These are phyloP conservation scores for Chaetomidium leptoderma DNA, from an alignment of 495 filamentous ascomycete genomes.

Conservation along the genomic window DNA sequence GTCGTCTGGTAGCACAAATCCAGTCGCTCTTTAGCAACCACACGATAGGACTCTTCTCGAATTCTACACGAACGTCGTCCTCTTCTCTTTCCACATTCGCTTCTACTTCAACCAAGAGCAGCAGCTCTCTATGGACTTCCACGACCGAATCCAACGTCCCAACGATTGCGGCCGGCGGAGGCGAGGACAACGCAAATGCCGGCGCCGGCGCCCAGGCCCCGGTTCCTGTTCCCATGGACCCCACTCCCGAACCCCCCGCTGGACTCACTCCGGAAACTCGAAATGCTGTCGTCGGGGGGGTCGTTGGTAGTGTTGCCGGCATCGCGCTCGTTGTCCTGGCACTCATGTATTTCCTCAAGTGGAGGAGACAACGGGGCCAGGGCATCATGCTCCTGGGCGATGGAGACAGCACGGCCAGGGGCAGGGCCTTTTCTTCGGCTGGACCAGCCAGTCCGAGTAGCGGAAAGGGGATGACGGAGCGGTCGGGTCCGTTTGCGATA, in stretches of 20 bases:
- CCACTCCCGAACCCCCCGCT: constrained; percentile 11
- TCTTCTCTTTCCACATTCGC: constrained; percentile 25
- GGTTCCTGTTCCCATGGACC: neutral
- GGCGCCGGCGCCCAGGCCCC: constrained; percentile 7
- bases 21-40: constrained; percentile 41
- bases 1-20: constrained; percentile 30
- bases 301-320: constrained; percentile 63
- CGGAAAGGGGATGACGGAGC: constrained; percentile 43
- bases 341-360: constrained; percentile 52
- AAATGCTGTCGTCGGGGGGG: constrained; percentile 56
- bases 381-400: constrained; percentile 33
- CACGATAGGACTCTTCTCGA: constrained; percentile 28
- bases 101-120: constrained; percentile 21
- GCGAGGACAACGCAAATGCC: constrained; percentile 5
- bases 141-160: constrained; percentile 6
- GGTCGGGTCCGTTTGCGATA: constrained; percentile 52
- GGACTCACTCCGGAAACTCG: constrained; percentile 32
- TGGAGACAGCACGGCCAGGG: constrained; percentile 19
- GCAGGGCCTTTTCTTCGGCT: constrained; percentile 5
- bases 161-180: constrained; percentile 14
- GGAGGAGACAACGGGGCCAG: constrained; percentile 46
- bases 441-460: constrained; percentile 17
- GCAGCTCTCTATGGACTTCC: constrained; percentile 20
- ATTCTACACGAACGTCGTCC: constrained; percentile 30
- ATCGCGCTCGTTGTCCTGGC: constrained; percentile 55